Base-by-base conservation (phyloP, 129 eudicot species). In the Kitagawia praeruptora region DNA sequence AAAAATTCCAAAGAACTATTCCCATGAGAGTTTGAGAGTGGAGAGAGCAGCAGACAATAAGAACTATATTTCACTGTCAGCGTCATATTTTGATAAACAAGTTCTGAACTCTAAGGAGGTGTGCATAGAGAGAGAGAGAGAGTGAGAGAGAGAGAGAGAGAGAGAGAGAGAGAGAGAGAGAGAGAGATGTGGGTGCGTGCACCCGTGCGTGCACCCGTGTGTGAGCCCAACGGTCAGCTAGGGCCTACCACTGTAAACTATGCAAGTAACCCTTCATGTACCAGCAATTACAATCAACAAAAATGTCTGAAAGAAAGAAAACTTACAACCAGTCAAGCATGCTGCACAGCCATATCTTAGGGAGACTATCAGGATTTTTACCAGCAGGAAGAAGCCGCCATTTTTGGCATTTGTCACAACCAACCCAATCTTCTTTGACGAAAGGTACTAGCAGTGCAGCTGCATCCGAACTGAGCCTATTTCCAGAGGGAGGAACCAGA, bases 291-390 rank as follows among this genome's bases (percentile, higher is more conserved):
- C 56, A 45, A 13, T 16, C 31, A 74, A 3, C n/a, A 74, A 45
- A 45, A 74, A 0, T n/a, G 27, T 39, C 25, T 16, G 16, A 73
- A 16, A 16, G 75, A 73, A 14, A 23, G 47, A 71, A 54, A 85
- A 90, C 98, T 96, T 89, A 96, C 99, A 96, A 91, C 99, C 99
- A 96, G 84, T 88, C 64, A 44, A 89, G 96, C 99, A 92, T 89
- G 85, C 87, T 89, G 77, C 99, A 96, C 37, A 85, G 41, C 99
- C 99, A 96, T 76, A 88, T 92, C 46, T 92, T 90, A 25, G 99
- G 97, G 84, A 96, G 96, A 66, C 87, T 81, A n/a, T 83, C 56
- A 3, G 88, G 89, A 81, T 86, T 83, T 46, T 84, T 85, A 37
- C 97, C 98, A 84, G 84, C 89, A 78, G 99, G 99, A 75, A 96